Base-by-base conservation (phyloP, 805 yeast species). In the Saccharomyces kudriavzevii region DNA sequence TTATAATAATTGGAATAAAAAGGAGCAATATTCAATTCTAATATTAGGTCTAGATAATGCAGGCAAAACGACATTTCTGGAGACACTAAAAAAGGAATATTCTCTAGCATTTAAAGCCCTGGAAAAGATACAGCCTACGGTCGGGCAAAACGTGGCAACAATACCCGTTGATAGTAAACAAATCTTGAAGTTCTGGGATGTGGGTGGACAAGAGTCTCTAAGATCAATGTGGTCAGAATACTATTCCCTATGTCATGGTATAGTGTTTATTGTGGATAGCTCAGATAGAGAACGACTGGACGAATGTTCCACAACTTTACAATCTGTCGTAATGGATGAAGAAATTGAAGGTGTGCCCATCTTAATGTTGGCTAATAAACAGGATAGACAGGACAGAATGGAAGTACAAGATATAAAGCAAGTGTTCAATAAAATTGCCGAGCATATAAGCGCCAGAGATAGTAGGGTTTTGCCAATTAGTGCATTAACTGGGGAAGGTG, bases 11-110 rank as follows among this genome's bases (percentile, higher is more conserved):
- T 76, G 79, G 73, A 84, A 83, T 49, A 74, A 77, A 54, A 77
- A 75, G 58, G 87, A 83, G 62, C 89, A 85, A 68, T 87, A 87
- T 65, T 82, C 90, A 1, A 79, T 87, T 2, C 76, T 92, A 49
- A 87, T 92, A 40, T 74, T 92, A 24, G 99, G 99, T 20, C 78
- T 92, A 28, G 97, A 92, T 69, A 91, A 92, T 73, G 96, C 98
- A 0, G 99, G 99, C 1, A 92, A 92, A 68, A 94, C 98, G 13
- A 87, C 92, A 0, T 78, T 85, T 54, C 66, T 85, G 25, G 94
- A 86, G 66, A 79, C 83, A 58, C 70, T 85, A 40, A 87, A 87
- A 63, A 74, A 77, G 47, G 68, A 76, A 48, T 84, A 78, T 61
- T 72, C 75, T 29, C 70, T 76, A 49, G 74, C 71, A 47, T 74